Conservation (phyloP, 2,329 filamentous ascomycete species). For the Lecanoromycetidae sp. region DNA sequence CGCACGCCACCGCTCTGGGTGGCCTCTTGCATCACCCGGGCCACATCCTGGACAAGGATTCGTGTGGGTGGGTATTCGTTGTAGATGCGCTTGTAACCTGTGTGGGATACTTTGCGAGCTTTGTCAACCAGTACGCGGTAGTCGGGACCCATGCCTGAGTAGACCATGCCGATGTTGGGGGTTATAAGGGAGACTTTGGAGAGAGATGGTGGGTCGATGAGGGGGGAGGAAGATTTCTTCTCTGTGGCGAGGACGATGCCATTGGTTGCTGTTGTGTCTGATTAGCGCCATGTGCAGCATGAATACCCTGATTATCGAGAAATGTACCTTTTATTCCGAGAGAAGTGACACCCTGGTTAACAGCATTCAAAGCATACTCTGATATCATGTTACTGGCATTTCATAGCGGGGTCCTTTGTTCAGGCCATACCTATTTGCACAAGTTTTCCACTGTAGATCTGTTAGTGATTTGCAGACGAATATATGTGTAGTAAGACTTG, state of each 20-base stretch:
- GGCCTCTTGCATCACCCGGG: conserved; percentile 95
- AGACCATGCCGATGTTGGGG: conserved; percentile 98
- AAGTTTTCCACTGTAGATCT: conserved; percentile 69
- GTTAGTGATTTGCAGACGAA: neutral
- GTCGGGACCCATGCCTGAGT: conserved; percentile 97
- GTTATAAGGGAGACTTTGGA: conserved; percentile 98
- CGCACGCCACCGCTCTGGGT: conserved; percentile 96
- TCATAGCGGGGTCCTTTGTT: neutral
- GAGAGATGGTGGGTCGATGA: conserved; percentile 87
- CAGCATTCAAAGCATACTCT: conserved; percentile 99
- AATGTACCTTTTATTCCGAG: conserved; percentile 90
- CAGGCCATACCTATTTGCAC: conserved; percentile 76
- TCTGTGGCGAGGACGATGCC: conserved; percentile 97
- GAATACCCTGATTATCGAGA: no score
- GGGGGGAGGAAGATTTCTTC: conserved; percentile 96
- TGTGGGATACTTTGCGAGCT: conserved; percentile 95
- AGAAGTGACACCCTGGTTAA: conserved; percentile 97
- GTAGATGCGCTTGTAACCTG: conserved; percentile 98
- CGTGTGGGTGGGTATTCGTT: conserved; percentile 99
- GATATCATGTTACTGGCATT: conserved; percentile 3
- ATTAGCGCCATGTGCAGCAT: no score
- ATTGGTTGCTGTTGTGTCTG: conserved; percentile 99
- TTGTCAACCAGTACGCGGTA: conserved; percentile 96
- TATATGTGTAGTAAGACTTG: conserved; percentile 8
- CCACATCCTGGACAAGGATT: conserved; percentile 97